Conservation (phyloP, 306 rosid species). For the Acmispon strigosus region DNA sequence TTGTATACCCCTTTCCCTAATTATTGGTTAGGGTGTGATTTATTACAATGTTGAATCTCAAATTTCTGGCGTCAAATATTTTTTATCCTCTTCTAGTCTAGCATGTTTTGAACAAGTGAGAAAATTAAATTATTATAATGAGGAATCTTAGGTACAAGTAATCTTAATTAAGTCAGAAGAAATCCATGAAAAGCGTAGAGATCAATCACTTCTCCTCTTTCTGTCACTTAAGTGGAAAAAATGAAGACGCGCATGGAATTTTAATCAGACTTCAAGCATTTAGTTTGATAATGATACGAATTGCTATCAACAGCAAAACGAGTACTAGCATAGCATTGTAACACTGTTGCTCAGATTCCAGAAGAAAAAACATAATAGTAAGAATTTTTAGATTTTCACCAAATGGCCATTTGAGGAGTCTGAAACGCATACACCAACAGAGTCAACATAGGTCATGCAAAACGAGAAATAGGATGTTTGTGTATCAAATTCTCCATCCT, state of each 20-base stretch:
- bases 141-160: no score
- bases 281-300: no score
- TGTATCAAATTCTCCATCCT: no score
- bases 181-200: background rate
- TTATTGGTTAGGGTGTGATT: conserved; percentile 9
- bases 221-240: background rate
- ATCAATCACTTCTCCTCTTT: background rate
- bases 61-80: background rate
- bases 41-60: background rate
- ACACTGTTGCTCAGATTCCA: no score
- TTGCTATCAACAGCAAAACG: no score
- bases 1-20: conserved; percentile 7
- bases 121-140: background rate
- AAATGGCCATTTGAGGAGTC: no score
- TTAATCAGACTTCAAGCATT: background rate
- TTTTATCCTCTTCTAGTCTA: background rate
- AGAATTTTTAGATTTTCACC: no score
- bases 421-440: no score
- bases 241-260: background rate
- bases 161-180: background rate
- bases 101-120: background rate
- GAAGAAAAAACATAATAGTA: no score
- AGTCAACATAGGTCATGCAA: no score
- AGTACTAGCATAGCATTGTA: no score
- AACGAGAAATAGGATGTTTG: no score